Conservation (phyloP, 495 filamentous ascomycete species). For the Penicillium antarcticum region DNA sequence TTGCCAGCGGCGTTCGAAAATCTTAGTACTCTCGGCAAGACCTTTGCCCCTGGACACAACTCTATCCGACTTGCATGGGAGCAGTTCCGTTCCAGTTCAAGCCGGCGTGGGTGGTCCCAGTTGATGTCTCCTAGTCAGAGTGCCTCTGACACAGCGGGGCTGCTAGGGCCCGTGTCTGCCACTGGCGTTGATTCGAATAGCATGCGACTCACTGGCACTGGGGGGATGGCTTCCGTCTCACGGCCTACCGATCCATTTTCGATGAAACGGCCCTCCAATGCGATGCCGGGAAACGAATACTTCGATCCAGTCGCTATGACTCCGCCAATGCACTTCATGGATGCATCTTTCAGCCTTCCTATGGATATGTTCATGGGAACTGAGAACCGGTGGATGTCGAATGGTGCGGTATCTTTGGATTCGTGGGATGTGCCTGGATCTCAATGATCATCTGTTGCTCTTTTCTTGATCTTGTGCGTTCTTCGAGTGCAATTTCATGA, state of each 20-base stretch:
- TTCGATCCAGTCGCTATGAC: not conserved
- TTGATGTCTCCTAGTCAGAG: not conserved
- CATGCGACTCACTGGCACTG: no score
- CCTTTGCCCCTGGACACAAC: not conserved
- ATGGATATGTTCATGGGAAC: not conserved
- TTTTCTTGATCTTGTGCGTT: no score
- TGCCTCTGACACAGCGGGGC: not conserved
- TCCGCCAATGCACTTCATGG: not conserved
- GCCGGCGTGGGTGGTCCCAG: not conserved
- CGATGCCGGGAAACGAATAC: not conserved
- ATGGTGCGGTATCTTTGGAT: no score
- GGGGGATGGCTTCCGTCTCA: no score
- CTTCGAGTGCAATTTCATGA: no score
- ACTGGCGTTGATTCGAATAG: no score
- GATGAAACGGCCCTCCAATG: no score
- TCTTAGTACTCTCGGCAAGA: not conserved
- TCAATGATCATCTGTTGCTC: no score
- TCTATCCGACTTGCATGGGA: not conserved
- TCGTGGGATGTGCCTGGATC: no score
- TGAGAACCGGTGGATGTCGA: no score
- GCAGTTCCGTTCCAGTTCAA: constrained; percentile 1
- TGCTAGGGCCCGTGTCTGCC: no score
- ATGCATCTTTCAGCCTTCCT: not conserved
- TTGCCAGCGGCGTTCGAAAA: not conserved
- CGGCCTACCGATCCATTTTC: no score